Conservation (phyloP, 306 rosid genomes). For the Betula pendula region DNA sequence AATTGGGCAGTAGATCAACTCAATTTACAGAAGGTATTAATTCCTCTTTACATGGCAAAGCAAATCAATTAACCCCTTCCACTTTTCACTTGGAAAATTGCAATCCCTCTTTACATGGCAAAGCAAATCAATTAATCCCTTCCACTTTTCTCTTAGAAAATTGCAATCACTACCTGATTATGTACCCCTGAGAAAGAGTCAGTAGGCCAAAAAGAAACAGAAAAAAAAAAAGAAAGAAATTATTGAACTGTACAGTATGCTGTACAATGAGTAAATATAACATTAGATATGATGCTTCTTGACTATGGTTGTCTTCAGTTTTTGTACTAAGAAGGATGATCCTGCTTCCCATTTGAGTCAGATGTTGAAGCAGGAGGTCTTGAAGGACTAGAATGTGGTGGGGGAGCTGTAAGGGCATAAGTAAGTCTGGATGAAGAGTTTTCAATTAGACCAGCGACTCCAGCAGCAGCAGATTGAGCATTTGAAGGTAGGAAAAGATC, state of each 20-base stretch:
- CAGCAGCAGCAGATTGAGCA: constrained; percentile 98
- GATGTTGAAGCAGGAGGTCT: constrained; percentile 55
- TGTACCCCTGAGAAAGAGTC: constrained; percentile 4
- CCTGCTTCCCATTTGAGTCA: constrained; percentile 56
- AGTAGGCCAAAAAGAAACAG: background rate
- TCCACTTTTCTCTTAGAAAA: constrained; percentile 16
- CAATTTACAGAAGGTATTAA: constrained; percentile 44
- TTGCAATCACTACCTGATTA: constrained; percentile 40
- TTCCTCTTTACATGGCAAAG: constrained; percentile 39
- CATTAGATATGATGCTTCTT: constrained; percentile 24
- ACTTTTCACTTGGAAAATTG: constrained; percentile 27
- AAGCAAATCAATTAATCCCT: constrained; percentile 28
- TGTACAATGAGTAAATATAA: constrained; percentile 53
- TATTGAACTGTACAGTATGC: constrained; percentile 68
- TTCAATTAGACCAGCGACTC: constrained; percentile 95
- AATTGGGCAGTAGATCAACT: constrained; percentile 35
- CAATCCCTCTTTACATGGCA: constrained; percentile 39
- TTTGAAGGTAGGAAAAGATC: constrained; percentile 98
- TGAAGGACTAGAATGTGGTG: constrained; percentile 55
- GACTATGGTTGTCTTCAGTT: constrained; percentile 21
- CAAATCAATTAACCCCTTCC: constrained; percentile 23
- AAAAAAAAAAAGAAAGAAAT: background rate
- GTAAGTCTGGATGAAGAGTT: constrained; percentile 86
- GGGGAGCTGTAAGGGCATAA: constrained; percentile 82
- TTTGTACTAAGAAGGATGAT: constrained; percentile 41